Base-by-base conservation (phyloP, 805 yeast species). In the Lipomyces starkeyi region DNA sequence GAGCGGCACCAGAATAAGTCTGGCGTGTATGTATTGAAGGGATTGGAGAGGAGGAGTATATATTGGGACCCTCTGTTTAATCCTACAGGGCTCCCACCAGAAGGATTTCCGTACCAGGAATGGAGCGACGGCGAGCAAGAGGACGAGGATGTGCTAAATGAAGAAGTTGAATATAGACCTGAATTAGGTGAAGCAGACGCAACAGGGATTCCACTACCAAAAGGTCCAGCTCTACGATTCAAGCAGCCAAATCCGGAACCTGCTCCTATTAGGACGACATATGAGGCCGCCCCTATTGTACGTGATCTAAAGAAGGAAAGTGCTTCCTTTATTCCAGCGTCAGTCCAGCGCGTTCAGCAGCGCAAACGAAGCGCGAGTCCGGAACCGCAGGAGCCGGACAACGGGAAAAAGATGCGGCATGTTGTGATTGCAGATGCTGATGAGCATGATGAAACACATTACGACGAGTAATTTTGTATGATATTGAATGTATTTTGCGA, bases 231-330 rank as follows among this genome's bases (percentile, higher is more conserved):
- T 29, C 62, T 61, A 11, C 63, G 71, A 29, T 62, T 61, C 47
- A n/a, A 13, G 56, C 57, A 53, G 29, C 55, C 40, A 34, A 32
- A 49, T 6, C 40, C 29, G 13, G 47, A 20, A 11, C 17, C 63
- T 2, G 58, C 56, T 11, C 58, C 67, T 9, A 59, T 61, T 11
- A 32, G 35, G 52, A 69, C 69, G 1, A 73, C 69, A 13, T 73
- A 73, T 35, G 75, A 72, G 52, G 73, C 74, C 8, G 75, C 75
- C 5, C 74, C 75, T n/a, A 58, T 73, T 11, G 71, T 73, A 20
- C 69, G 75, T 3, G 73, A 73, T 58, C 47, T 73, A 34, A 43
- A 52, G 29, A 64, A 72, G 47, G 75, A 73, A 32, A 67, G 72
- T 35, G 68, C 71, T 22, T 61, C 68, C 14, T 67, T 73, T 61